Percentiles rank a stretch among this genome's conserved stretches.
phyloP scores from a whole-genome alignment of 306 rosid species.

The Cyclanthera cordifolia region DNA sequence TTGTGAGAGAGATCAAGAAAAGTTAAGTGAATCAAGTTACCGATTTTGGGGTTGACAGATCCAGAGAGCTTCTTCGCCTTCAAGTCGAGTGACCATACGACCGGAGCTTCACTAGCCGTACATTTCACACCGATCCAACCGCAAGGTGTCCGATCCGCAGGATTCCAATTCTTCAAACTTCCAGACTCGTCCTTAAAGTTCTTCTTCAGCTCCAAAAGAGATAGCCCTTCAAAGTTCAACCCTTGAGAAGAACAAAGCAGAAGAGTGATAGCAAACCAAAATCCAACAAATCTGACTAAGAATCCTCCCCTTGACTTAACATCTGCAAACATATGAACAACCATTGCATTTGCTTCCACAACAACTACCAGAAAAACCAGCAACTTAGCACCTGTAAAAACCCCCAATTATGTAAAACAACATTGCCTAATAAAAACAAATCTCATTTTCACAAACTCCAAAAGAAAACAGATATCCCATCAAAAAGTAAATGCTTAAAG shows the following conservation, averaged over 20 bases:
- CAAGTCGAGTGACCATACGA: slow-evolving; percentile 48
- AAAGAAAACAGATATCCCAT: neutral
- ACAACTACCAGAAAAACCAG: slow-evolving; percentile 16
- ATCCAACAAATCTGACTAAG: slow-evolving; percentile 29
- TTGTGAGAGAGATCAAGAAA: slow-evolving; percentile 52
- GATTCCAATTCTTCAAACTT: slow-evolving; percentile 45
- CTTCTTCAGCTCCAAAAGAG: slow-evolving; percentile 53
- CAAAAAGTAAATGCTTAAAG: neutral
- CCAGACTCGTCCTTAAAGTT: slow-evolving; percentile 33
- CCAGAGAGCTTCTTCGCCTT: slow-evolving; percentile 58
- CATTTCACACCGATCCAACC: slow-evolving; percentile 71
- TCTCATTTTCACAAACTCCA: neutral
- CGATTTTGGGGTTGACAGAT: slow-evolving; percentile 38
- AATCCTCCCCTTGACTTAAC: slow-evolving; percentile 28
- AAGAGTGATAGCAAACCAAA: slow-evolving; percentile 31
- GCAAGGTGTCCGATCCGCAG: slow-evolving; percentile 66
- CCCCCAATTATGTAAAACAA: neutral
- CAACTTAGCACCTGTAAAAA: slow-evolving; percentile 34
- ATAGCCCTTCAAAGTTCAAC: slow-evolving; percentile 60
- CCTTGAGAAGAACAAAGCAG: slow-evolving; percentile 44
- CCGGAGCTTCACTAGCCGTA: slow-evolving; percentile 28
- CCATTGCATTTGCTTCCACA: slow-evolving; percentile 11
- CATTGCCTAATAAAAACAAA: slow-evolving; percentile 2
- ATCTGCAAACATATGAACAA: slow-evolving; percentile 38
- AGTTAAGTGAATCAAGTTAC: slow-evolving; percentile 44